phyloP scores from a whole-genome alignment of 208 protist genomes.

The Wallacemonas rigidus region DNA sequence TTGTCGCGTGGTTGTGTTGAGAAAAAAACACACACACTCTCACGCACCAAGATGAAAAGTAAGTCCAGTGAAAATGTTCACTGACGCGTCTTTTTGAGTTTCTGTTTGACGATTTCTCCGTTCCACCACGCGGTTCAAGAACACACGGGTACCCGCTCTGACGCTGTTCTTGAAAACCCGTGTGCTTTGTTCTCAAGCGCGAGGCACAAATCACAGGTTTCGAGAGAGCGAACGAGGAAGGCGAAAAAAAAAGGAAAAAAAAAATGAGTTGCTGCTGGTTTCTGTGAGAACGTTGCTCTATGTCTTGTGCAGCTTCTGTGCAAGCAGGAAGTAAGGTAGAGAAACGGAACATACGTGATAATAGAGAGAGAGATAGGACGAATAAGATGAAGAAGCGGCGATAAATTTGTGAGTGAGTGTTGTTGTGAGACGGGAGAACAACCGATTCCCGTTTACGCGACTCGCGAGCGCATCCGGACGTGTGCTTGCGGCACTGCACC shows the following conservation, averaged over 20 bases:
- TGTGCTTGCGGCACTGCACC: no score
- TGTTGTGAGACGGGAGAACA: no score
- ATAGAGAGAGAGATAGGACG: constrained; percentile 2
- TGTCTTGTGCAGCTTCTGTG: constrained; percentile 4
- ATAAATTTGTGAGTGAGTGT: no score
- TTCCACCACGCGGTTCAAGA: not conserved
- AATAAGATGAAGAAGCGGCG: not conserved
- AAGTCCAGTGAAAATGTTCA: not conserved
- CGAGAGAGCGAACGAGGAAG: not conserved
- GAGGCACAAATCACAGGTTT: no score
- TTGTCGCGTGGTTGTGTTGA: not conserved
- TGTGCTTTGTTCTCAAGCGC: no score
- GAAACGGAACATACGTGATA: constrained; percentile 14
- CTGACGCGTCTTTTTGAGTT: not conserved
- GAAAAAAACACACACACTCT: constrained; percentile 10
- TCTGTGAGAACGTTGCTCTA: not conserved
- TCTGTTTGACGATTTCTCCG: not conserved
- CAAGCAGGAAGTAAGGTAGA: not conserved
- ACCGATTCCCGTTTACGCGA: no score
- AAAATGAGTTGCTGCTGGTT: not conserved
- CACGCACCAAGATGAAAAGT: constrained; percentile 14
- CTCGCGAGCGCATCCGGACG: no score
- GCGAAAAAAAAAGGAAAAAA: constrained; percentile 13
- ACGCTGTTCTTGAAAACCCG: no score
- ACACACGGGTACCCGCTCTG: no score